These are phyloP conservation scores for Phytopythium ostracodes DNA, from an alignment of 352 stramenopile genomes.

Conservation along the genomic window DNA sequence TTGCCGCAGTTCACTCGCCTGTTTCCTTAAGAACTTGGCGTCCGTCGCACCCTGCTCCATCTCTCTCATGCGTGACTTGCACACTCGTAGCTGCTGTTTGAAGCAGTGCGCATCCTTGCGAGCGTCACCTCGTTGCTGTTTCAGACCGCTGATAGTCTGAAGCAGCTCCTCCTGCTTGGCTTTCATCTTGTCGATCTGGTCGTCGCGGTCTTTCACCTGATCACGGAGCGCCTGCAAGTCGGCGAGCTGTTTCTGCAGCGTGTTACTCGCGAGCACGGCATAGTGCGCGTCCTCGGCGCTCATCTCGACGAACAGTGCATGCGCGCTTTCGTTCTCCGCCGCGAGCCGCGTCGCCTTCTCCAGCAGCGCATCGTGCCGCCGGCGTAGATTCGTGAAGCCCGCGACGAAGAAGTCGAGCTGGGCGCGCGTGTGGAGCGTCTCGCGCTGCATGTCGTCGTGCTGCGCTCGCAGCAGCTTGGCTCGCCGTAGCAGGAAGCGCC, in stretches of 20 bases:
- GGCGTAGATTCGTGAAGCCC: conserved; percentile 60
- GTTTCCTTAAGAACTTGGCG: conserved; percentile 37
- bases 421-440: conserved; percentile 53
- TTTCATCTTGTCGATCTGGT: conserved; percentile 23
- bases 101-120: conserved; percentile 55
- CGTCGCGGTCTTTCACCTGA: conserved; percentile 14
- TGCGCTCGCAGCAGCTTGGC: conserved; percentile 38
- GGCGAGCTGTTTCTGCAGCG: conserved; percentile 31
- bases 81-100: conserved; percentile 48
- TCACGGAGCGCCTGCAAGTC: conserved; percentile 33
- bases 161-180: conserved; percentile 37
- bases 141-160: conserved; percentile 36
- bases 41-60: conserved; percentile 26
- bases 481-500: conserved; percentile 51
- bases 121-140: conserved; percentile 43
- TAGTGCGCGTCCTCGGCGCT: conserved; percentile 59
- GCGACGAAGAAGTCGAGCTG: conserved; percentile 82
- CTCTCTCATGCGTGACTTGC: conserved; percentile 31
- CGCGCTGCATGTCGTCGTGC: conserved; percentile 50
- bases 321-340: conserved; percentile 52
- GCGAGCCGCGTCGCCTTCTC: conserved; percentile 48
- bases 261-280: conserved; percentile 40
- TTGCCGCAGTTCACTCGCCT: conserved; percentile 32
- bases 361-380: conserved; percentile 60
- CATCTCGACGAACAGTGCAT: conserved; percentile 57